These are phyloP conservation scores for Trametes hirsuta DNA, from an alignment of 1,284 basidiomycete genomes.

Conservation along the genomic window DNA sequence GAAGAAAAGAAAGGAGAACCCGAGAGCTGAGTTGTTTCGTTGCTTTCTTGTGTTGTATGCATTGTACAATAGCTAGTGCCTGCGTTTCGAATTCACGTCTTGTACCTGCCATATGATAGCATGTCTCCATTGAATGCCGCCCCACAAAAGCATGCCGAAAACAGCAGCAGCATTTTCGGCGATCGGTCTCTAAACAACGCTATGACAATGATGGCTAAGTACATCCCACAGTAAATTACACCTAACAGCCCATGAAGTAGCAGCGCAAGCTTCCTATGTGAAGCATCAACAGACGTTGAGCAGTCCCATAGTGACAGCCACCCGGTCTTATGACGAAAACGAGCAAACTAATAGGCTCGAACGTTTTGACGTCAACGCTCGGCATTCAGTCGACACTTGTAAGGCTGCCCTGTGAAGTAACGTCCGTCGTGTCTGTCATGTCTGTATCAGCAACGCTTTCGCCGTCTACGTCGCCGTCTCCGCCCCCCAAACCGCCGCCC, in stretches of 20 bases:
- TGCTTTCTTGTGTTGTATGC: background rate
- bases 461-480: slow-evolving; percentile 34
- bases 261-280: too few species aligned
- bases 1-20: slow-evolving; percentile 16
- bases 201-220: too few species aligned
- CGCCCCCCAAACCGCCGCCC: slow-evolving; percentile 28
- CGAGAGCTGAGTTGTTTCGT: background rate
- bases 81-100: background rate
- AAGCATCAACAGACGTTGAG: too few species aligned
- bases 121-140: slow-evolving; percentile 4
- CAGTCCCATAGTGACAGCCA: too few species aligned
- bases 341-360: background rate
- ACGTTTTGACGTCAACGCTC: background rate
- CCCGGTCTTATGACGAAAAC: background rate
- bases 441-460: slow-evolving; percentile 48
- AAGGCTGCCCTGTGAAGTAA: slow-evolving; percentile 53
- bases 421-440: slow-evolving; percentile 37
- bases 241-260: too few species aligned
- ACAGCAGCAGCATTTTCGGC: background rate
- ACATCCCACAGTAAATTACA: too few species aligned
- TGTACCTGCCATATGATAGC: too few species aligned
- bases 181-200: too few species aligned
- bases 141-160: background rate
- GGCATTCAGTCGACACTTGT: slow-evolving; percentile 56
- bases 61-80: background rate